Evolutionary conservation across 148 eudicot species (phyloP), one percentile per base, ranked within the genome.

Genomic region (Chenopodium album): DNA sequence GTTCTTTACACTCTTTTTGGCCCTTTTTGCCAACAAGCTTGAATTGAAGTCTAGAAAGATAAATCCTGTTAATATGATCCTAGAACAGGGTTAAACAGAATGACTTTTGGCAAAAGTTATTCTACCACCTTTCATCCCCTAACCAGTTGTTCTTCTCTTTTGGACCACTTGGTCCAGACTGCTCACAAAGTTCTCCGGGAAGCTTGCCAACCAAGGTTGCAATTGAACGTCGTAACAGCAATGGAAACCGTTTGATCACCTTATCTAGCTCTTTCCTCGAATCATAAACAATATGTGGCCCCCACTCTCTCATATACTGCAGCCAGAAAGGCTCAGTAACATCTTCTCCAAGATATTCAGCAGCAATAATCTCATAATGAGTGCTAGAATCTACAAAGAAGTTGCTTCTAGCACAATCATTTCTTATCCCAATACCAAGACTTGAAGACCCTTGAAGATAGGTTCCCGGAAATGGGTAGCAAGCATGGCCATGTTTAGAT

Each of bases 101-200:
- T 4, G 44, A 34, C 22, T 32, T 34, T 34, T 60, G 46, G 50
- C 19, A 48, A 13, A 48, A 13, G 41, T 70, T 67, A 29, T n/a
- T 56, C 84, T 88, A 93, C 83, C 92, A 93, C 85, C 93, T 86
- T 81, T 94, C 99, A 75, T 96, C 98, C 26, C 94, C 98, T 48
- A 80, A 47, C 99, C 99, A 96, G 62, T 94, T 94, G 84, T 92
- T 89, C 91, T 96, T 96, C 90, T 96, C 97, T 88, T 96, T 96
- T 0, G 99, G 99, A 59, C 99, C 99, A 23, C 93, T 92, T 32
- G 97, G 98, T 13, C 99, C 99, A 77, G 88, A 94, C 87, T 96
- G 91, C 20, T 86, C 88, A 75, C 82, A 91, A 74, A 96, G 82
- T 78, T 94, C 98, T 75, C 85, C 76, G 0, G 98, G 97, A 14